Evolutionary conservation across 1,284 basidiomycete species (phyloP), one percentile per base, ranked within the genome.

Genomic region (Malassezia restricta): DNA sequence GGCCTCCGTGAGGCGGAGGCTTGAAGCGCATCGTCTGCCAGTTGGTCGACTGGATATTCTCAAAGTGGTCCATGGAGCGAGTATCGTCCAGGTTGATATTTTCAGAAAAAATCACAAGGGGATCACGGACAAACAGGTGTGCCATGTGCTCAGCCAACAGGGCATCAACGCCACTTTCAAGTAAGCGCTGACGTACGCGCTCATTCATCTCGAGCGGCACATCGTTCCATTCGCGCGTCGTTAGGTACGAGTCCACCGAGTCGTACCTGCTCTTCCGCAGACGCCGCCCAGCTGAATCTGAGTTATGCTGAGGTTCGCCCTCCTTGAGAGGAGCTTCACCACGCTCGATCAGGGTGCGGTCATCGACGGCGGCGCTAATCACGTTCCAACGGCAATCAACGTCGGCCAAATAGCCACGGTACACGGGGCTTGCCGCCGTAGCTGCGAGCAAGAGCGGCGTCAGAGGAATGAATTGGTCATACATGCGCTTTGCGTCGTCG

Each of bases 1-100:
- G 74, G 1, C 88, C 89, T 52, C 87, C 83, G 1, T 86, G 83
- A 33, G 68, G 72, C 6, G 94, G 94, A 5, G 94, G 94, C 75
- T 99, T 99, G 80, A 99, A 98, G 30, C 94, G 83, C 51, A 99
- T 79, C 0, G 94, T 96, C 76, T 98, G 94, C 94, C 94, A 99
- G 73, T 98, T 98, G 8, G 94, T 98, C 6, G 90, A 94, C 81
- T 98, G 94, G 32, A 98, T 84, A 70, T 96, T 98, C 85, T 99
- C 94, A 66, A 98, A 98, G 74, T 99, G 94, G 70, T 98, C 94
- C 62, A 82, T 89, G 56, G 86, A 90, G 27, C 77, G 77, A 38
- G 77, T 76, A 72, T 98, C 89, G 73, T 96, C 87, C 74, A 92
- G 89, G 63, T 94, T 80, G 52, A 98, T 82, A 9, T 84, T 88